Conservation (phyloP, 352 stramenopile species). For the Phytophthora nicotianae region DNA sequence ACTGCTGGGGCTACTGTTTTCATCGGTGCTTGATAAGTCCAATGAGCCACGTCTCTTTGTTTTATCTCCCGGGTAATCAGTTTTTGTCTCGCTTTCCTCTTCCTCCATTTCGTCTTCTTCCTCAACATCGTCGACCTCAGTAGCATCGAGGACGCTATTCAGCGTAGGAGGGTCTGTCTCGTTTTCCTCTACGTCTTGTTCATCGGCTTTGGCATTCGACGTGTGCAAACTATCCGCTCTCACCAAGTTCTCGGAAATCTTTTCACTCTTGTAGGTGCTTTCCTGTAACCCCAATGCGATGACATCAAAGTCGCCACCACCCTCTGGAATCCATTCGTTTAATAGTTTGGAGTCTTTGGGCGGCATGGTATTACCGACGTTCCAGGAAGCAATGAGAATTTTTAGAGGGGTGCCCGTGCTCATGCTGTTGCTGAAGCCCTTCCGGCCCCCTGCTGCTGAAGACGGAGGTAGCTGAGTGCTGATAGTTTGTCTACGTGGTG, state of each 20-base stretch:
- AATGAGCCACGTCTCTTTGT: constrained; percentile 2
- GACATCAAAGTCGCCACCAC: constrained; percentile 83
- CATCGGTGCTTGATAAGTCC: constrained; percentile 18
- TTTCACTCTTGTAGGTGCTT: constrained; percentile 75
- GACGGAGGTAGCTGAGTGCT: background rate
- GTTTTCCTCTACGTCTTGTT: constrained; percentile 29
- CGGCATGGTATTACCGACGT: constrained; percentile 86
- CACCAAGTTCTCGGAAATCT: constrained; percentile 36
- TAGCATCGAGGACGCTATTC: constrained; percentile 28
- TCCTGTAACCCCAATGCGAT: constrained; percentile 86
- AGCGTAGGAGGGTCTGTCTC: constrained; percentile 9
- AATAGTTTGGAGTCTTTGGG: constrained; percentile 59
- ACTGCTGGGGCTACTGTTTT: constrained; percentile 18
- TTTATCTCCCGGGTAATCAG: constrained; percentile 13
- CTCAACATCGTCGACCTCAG: constrained; percentile 34
- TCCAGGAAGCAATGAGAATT: constrained; percentile 81
- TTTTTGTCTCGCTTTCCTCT: constrained; percentile 17
- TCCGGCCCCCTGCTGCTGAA: constrained; percentile 7
- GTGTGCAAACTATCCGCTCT: constrained; percentile 27
- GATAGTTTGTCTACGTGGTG: constrained; percentile 23
- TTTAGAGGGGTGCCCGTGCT: constrained; percentile 37
- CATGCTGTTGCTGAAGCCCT: constrained; percentile 13
- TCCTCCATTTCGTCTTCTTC: constrained; percentile 39
- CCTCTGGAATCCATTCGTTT: constrained; percentile 73
- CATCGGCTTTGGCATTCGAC: constrained; percentile 28